Base-by-base conservation (phyloP, 148 eudicot genomes). In the Euryodendron excelsum region DNA sequence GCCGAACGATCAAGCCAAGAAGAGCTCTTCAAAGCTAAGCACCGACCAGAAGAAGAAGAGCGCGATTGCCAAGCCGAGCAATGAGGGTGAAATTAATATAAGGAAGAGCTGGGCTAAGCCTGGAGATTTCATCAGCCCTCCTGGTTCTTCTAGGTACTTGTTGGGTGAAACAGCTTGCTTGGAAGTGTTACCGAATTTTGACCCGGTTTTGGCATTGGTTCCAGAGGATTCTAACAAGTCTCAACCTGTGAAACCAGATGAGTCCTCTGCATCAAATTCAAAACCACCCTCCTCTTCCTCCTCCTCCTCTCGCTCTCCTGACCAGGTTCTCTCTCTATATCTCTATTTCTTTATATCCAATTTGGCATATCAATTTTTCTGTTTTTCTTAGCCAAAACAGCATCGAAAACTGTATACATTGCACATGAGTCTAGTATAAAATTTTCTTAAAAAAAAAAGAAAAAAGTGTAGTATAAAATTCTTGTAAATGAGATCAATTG, bases 71-170 rank as follows among this genome's bases (percentile, higher is more conserved):
- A 73, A n/a, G n/a, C n/a, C n/a, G n/a, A 66, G 27, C 59, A 10
- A 21, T 11, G 56, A 7, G 23, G 61, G 53, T 71, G 80, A 9
- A 50, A 74, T 70, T 0, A 41, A 31, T n/a, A n/a, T n/a, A 65
- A 78, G 72, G 80, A 87, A 80, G 76, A 81, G 88, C 30, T 82
- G 71, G 14, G 79, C 80, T 33, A 83, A 45, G 78, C 76, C 85
- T 20, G 84, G 91, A 39, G 92, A 84, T 13, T 87, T 82, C 20
- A 83, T 87, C 25, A 92, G 91, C 69, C 93, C 93, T 9, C 84
- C 90, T 20, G 91, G 84, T 59, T 94, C 98, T 4, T 78, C 97
- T 0, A 85, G 98, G 85, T 91, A 89, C 36, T 72, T 94, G 72
- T 80, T 94, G 81, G 84, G 84, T 44, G 91, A 86, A 2, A 63